Evolutionary conservation across 108 stramenopile species (phyloP).

Genomic region (Nitzschia palea): DNA sequence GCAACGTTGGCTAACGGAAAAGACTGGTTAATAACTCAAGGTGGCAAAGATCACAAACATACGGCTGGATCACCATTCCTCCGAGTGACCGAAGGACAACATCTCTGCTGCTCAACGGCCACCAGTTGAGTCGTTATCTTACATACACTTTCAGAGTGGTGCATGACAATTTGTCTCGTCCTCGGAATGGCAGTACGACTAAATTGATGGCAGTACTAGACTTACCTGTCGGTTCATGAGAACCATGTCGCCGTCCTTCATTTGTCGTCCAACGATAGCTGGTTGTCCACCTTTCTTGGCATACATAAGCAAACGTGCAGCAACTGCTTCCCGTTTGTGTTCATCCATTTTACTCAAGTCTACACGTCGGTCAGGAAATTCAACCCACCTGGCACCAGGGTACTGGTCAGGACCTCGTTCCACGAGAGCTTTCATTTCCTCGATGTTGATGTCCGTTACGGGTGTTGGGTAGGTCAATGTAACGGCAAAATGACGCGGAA

Average conservation of each 20-base stretch:
- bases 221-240: slow-evolving; percentile 97
- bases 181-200: slow-evolving; percentile 32
- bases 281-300: slow-evolving; percentile 55
- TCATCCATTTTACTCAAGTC: slow-evolving; percentile 91
- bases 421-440: slow-evolving; percentile 86
- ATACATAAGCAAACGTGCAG: slow-evolving; percentile 71
- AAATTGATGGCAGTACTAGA: background rate
- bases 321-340: slow-evolving; percentile 79
- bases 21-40: background rate
- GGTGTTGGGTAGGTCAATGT: slow-evolving; percentile 93
- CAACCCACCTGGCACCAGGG: slow-evolving; percentile 97
- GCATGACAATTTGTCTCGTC: slow-evolving; percentile 85
- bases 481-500: slow-evolving; percentile 95
- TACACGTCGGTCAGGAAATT: slow-evolving; percentile 74
- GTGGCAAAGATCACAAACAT: background rate
- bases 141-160: slow-evolving; percentile 89
- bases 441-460: slow-evolving; percentile 92
- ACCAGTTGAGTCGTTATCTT: slow-evolving; percentile 74
- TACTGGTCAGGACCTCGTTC: slow-evolving; percentile 86
- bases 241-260: slow-evolving; percentile 95
- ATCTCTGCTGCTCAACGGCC: slow-evolving; percentile 54
- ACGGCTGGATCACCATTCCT: slow-evolving; percentile 20
- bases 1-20: slow-evolving; percentile 91
- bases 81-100: slow-evolving; percentile 54
- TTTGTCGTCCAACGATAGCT: slow-evolving; percentile 95